Conservation (phyloP, 208 protist species). For the Leptomonas seymouri region DNA sequence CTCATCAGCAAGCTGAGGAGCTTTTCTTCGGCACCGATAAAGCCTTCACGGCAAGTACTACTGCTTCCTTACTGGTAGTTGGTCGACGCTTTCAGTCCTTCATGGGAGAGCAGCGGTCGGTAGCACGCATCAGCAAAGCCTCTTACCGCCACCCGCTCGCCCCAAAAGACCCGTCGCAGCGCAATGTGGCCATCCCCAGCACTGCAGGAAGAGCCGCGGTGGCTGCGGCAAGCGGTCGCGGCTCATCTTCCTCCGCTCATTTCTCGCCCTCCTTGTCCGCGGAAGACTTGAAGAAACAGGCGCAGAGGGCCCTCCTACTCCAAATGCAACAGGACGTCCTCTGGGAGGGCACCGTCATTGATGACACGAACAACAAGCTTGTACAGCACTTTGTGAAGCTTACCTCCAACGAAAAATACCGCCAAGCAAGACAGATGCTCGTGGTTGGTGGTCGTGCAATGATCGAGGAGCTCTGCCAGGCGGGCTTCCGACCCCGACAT, state of each 20-base stretch:
- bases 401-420: constrained; percentile 75
- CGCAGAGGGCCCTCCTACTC: constrained; percentile 67
- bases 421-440: constrained; percentile 71
- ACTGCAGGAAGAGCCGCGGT: constrained; percentile 22
- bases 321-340: constrained; percentile 86
- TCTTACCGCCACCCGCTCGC: constrained; percentile 74
- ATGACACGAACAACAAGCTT: constrained; percentile 65
- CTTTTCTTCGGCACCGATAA: not conserved
- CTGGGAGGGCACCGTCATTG: constrained; percentile 86
- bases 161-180: constrained; percentile 65
- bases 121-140: constrained; percentile 52
- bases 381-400: constrained; percentile 86
- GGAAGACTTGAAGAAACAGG: constrained; percentile 67
- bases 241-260: not conserved
- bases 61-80: not conserved
- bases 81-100: constrained; percentile 46
- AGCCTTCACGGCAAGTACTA: not conserved
- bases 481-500: constrained; percentile 61
- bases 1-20: constrained; percentile 2
- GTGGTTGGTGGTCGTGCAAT: constrained; percentile 75
- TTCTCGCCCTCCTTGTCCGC: constrained; percentile 33
- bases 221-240: constrained; percentile 13
- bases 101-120: constrained; percentile 51
- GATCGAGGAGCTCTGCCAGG: constrained; percentile 83
- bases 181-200: constrained; percentile 75